Evolutionary conservation across 768 basidiomycete species (phyloP).

Genomic region (Dentipellis sp.): DNA sequence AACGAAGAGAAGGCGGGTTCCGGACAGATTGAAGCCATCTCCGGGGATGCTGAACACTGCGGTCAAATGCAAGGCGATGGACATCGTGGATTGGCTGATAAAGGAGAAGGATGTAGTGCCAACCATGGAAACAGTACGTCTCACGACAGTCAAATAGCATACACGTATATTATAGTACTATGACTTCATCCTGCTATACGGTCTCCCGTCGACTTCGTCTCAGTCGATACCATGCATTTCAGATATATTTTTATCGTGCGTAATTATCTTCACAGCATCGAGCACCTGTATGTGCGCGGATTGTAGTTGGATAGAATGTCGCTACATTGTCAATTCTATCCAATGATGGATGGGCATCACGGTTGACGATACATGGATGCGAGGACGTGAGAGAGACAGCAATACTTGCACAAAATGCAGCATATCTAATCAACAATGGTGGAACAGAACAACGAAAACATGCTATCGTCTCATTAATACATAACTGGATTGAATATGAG

Average conservation of each 20-base stretch:
- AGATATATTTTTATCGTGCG: too few species aligned
- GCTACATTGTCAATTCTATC: too few species aligned
- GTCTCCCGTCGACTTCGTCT: background rate
- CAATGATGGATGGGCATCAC: background rate
- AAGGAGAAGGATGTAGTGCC: constrained; percentile 66
- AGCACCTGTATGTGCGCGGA: too few species aligned
- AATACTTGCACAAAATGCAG: constrained; percentile 3
- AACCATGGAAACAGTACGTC: constrained; percentile 51
- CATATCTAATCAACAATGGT: constrained; percentile 13
- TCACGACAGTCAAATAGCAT: background rate
- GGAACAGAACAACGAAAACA: constrained; percentile 3
- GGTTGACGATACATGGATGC: background rate
- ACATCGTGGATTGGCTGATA: constrained; percentile 65
- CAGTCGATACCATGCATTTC: too few species aligned
- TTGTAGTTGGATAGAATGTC: too few species aligned
- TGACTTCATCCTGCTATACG: background rate
- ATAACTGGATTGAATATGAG: constrained; percentile 2
- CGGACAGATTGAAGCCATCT: constrained; percentile 49
- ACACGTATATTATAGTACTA: background rate
- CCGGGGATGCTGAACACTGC: constrained; percentile 57
- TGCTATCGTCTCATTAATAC: constrained; percentile 9
- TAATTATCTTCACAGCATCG: too few species aligned
- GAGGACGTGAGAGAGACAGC: background rate
- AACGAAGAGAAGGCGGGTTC: constrained; percentile 43
- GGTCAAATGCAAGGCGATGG: constrained; percentile 51